Conservation (phyloP, 805 yeast species). For the Monosporozyma yasuniensis region DNA sequence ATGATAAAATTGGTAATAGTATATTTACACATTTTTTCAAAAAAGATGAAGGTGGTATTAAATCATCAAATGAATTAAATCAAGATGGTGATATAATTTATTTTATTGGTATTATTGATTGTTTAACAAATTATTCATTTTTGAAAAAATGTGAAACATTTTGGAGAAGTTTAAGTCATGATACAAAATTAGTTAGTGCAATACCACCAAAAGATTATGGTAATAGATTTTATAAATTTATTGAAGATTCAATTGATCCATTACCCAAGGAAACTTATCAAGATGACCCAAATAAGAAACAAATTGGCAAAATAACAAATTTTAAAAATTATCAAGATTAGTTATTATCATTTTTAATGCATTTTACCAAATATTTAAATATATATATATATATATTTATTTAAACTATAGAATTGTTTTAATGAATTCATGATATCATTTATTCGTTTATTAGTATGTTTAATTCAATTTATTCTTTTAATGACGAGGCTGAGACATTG, state of each 20-base stretch:
- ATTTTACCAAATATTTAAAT: too few relatives aligned
- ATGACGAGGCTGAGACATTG: too few relatives aligned
- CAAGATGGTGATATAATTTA: slow-evolving; percentile 61
- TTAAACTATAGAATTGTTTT: too few relatives aligned
- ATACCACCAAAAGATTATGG: slow-evolving; percentile 89
- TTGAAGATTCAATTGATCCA: slow-evolving; percentile 35
- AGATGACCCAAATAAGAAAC: slow-evolving; percentile 18
- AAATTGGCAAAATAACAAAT: slow-evolving; percentile 1
- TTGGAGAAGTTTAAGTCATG: slow-evolving; percentile 66
- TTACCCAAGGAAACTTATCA: slow-evolving; percentile 13
- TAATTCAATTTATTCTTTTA: too few relatives aligned
- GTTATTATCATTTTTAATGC: too few relatives aligned
- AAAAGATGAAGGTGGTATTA: slow-evolving; percentile 76
- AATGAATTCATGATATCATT: too few relatives aligned
- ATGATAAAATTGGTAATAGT: background rate
- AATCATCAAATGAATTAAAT: slow-evolving; percentile 47
- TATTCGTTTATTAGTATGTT: too few relatives aligned
- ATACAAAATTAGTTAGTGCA: slow-evolving; percentile 68
- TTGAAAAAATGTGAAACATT: slow-evolving; percentile 76
- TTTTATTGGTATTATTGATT: slow-evolving; percentile 89
- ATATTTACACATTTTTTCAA: slow-evolving; percentile 41
- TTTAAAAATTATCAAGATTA: slow-evolving; percentile 10
- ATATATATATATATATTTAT: too few relatives aligned
- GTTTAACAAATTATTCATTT: slow-evolving; percentile 70
- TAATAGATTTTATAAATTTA: slow-evolving; percentile 68